These are phyloP conservation scores for Daldinia eschscholtzii DNA, from an alignment of 2,329 filamentous ascomycete genomes.

Conservation along the genomic window DNA sequence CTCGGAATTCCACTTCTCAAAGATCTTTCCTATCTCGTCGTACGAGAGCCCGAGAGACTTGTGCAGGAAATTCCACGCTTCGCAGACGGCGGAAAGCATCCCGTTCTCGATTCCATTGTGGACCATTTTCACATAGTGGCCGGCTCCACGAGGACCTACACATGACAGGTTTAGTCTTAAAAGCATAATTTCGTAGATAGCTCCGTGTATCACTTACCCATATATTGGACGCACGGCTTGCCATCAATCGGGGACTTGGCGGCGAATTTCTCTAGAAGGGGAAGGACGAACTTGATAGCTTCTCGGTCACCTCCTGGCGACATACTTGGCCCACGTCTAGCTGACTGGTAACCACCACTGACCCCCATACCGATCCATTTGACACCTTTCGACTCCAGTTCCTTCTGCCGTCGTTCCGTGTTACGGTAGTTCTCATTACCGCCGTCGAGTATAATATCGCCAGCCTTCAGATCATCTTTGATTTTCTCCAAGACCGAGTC, in stretches of 20 bases:
- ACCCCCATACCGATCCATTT: slow-evolving; percentile 77
- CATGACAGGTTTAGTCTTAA: background rate
- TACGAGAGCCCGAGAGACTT: slow-evolving; percentile 68
- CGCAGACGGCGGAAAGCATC: slow-evolving; percentile 74
- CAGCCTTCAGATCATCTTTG: slow-evolving; percentile 64
- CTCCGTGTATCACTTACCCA: slow-evolving; percentile 21
- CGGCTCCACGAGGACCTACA: slow-evolving; percentile 69
- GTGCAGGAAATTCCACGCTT: slow-evolving; percentile 74
- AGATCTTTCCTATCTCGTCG: slow-evolving; percentile 71
- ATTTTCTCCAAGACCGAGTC: slow-evolving; percentile 56
- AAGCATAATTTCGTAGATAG: background rate
- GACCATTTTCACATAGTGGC: slow-evolving; percentile 82
- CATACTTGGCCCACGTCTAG: slow-evolving; percentile 74
- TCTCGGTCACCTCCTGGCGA: slow-evolving; percentile 72
- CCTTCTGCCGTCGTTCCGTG: slow-evolving; percentile 72
- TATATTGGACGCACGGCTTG: slow-evolving; percentile 65
- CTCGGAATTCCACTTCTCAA: slow-evolving; percentile 70
- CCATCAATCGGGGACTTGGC: slow-evolving; percentile 70
- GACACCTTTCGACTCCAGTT: slow-evolving; percentile 68
- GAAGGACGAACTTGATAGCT: slow-evolving; percentile 69
- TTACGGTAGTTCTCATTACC: slow-evolving; percentile 76
- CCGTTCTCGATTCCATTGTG: slow-evolving; percentile 82
- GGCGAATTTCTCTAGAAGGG: slow-evolving; percentile 70
- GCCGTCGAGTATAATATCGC: slow-evolving; percentile 77
- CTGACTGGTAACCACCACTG: slow-evolving; percentile 76